Conservation (phyloP, 2,329 filamentous ascomycete genomes). For the Fusarium globosum region DNA sequence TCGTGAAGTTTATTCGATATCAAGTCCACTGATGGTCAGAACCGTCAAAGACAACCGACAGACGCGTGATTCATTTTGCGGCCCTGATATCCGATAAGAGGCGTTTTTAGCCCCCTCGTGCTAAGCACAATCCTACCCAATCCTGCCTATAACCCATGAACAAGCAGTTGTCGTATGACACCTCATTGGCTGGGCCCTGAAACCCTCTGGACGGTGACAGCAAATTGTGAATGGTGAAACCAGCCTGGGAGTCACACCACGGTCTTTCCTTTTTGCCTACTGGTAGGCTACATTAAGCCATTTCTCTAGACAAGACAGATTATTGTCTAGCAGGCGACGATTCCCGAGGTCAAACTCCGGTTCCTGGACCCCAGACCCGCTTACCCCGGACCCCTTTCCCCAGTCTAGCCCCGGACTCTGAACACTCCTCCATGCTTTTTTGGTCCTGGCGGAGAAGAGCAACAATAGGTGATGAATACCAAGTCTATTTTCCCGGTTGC, state of each 20-base stretch:
- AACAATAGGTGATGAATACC: slow-evolving; percentile 37
- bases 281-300: background rate
- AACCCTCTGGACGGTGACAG: background rate
- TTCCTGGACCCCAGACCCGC: slow-evolving; percentile 12
- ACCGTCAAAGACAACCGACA: background rate
- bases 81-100: slow-evolving; percentile 40
- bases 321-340: background rate
- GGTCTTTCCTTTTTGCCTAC: background rate
- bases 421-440: slow-evolving; percentile 36
- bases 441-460: slow-evolving; percentile 24
- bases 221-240: slow-evolving; percentile 13
- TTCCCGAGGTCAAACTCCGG: background rate
- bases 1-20: background rate
- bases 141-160: background rate
- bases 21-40: background rate
- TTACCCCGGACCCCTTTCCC: slow-evolving; percentile 18
- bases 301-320: background rate
- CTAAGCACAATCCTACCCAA: slow-evolving; percentile 13
- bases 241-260: background rate
- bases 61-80: slow-evolving; percentile 14
- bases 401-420: slow-evolving; percentile 21
- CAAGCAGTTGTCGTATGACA: background rate
- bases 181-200: slow-evolving; percentile 18
- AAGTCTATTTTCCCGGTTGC: slow-evolving; percentile 43
- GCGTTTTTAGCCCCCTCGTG: slow-evolving; percentile 2